Percentiles rank a stretch among this genome's conserved stretches.
These are phyloP conservation scores for Hypoxylon sp. DNA, from an alignment of 2,329 filamentous ascomycete species.

Conservation along the genomic window DNA sequence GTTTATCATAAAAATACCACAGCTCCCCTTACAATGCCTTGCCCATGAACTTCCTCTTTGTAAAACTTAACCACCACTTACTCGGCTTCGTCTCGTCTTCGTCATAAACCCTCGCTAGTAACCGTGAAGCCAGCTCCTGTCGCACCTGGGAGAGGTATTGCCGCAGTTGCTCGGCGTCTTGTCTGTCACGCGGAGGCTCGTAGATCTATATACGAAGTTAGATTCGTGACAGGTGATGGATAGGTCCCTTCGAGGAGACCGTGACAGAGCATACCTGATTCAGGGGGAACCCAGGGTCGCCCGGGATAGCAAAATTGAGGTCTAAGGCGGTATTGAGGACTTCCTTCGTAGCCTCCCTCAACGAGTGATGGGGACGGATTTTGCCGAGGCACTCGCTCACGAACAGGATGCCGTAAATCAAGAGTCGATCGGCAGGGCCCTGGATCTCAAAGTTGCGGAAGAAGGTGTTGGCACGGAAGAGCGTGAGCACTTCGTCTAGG, in stretches of 20 bases:
- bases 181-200: conserved; percentile 86
- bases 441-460: conserved; percentile 99
- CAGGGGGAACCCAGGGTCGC: conserved; percentile 91
- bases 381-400: conserved; percentile 91
- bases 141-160: conserved; percentile 94
- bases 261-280: conserved; percentile 77
- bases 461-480: conserved; percentile 98
- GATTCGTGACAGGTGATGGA: neutral
- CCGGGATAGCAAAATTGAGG: conserved; percentile 92
- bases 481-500: conserved; percentile 89
- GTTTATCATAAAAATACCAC: conserved; percentile 14
- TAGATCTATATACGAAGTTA: conserved; percentile 75
- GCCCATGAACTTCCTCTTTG: conserved; percentile 99
- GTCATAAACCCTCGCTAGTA: conserved; percentile 89
- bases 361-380: conserved; percentile 80
- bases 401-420: conserved; percentile 97
- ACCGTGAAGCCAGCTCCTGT: conserved; percentile 86
- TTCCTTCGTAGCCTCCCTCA: conserved; percentile 76
- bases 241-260: neutral
- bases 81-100: conserved; percentile 79
- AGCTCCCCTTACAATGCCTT: conserved; percentile 78
- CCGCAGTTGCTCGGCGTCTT: conserved; percentile 89
- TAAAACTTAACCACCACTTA: conserved; percentile 99
- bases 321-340: conserved; percentile 93
- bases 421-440: conserved; percentile 90